These are phyloP conservation scores for Arxiozyma slooffiae DNA, from an alignment of 1,139 yeast species.

Conservation along the genomic window DNA sequence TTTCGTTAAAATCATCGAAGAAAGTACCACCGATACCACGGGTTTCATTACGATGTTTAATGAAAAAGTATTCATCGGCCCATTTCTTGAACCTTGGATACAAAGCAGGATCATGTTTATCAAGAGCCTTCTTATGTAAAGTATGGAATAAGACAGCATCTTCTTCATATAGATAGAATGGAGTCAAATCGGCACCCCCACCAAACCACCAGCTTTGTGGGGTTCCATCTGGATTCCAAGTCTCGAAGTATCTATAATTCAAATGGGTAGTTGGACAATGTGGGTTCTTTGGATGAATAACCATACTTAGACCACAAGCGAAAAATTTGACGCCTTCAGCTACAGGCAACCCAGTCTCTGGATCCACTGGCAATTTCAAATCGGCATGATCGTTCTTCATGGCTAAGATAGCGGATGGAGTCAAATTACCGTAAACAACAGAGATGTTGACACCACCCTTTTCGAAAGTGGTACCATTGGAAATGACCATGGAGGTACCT, in stretches of 20 bases:
- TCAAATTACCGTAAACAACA: constrained; percentile 75
- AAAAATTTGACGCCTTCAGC: constrained; percentile 46
- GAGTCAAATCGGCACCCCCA: constrained; percentile 95
- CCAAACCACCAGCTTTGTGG: constrained; percentile 99
- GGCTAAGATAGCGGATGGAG: constrained; percentile 74
- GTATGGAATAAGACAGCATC: constrained; percentile 78
- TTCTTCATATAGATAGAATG: constrained; percentile 83
- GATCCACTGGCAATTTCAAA: constrained; percentile 47
- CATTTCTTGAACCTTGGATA: constrained; percentile 85
- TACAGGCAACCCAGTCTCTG: constrained; percentile 29
- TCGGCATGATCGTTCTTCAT: constrained; percentile 86
- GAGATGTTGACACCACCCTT: constrained; percentile 94
- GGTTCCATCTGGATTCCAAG: constrained; percentile 71
- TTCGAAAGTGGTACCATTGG: constrained; percentile 81
- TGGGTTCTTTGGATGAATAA: constrained; percentile 88
- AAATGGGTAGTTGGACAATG: constrained; percentile 95
- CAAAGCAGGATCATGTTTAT: constrained; percentile 53
- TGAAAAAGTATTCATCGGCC: constrained; percentile 90
- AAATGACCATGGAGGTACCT: constrained; percentile 83
- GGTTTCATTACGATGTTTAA: constrained; percentile 77
- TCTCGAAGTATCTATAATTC: constrained; percentile 91
- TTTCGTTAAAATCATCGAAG: constrained; percentile 79
- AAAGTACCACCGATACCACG: constrained; percentile 96
- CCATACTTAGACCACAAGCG: constrained; percentile 90
- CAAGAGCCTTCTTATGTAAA: constrained; percentile 75